Evolutionary conservation across 768 basidiomycete species (phyloP), one percentile per base, ranked within the genome.

Genomic region (Ramaria sp.): DNA sequence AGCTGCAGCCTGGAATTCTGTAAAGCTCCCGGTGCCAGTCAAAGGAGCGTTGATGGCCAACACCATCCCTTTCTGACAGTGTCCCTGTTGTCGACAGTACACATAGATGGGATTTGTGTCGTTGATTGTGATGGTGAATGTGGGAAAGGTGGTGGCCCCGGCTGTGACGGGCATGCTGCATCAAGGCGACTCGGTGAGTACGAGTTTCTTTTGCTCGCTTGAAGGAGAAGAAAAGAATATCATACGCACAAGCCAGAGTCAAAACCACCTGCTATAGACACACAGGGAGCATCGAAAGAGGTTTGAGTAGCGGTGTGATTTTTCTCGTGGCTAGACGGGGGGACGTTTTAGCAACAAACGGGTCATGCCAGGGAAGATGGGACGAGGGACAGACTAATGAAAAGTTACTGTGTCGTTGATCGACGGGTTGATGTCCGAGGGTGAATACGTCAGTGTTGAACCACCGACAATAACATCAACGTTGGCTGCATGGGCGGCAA

Each of bases 1-100:
- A 12, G 81, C 81, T n/a, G 74, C 73, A n/a, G 74, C 69, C 61
- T 78, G 70, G 74, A 83, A 83, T 3, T 74, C 73, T 4, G 69
- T 63, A 56, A 82, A 74, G n/a, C n/a, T n/a, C 24, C 78, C 68
- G 66, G 69, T 65, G 28, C 32, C 55, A 61, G 13, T 37, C 7
- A 16, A 38, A 15, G 55, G 55, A 4, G 55, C 48, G 5, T 58
- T 58, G 28, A 49, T 25, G 3, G 57, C 44, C 38, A 58, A 58
- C 5, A 58, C 57, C 57, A 58, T 58, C 8, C 54, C 57, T 38
- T 34, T 24, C 24, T 38, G 28, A 34, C 57, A 58, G 32, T 58
- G 57, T 20, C 18, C 24, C 3, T 38, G 20, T 28, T 53, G 52
- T 44, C 27, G 20, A 22, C 52, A 53, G 22, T 53, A 44, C 9